Evolutionary conservation across 345 rosid species (phyloP).

Genomic region (Hypericum perforatum): DNA sequence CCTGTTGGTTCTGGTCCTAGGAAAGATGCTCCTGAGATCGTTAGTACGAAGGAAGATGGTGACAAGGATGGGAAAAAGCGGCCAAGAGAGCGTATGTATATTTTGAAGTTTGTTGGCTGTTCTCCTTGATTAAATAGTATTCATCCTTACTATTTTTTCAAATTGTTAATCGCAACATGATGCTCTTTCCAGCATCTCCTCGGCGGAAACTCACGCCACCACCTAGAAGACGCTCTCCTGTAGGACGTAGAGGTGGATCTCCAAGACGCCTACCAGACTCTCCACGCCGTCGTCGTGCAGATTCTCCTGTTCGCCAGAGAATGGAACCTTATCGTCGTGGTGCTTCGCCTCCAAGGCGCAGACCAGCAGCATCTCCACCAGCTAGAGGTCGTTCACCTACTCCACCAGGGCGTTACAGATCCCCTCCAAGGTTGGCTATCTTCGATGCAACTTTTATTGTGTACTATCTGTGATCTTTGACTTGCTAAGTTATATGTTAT

Average conservation of each 20-base stretch:
- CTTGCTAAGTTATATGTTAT: conserved; percentile 15
- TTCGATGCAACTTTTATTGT: background rate
- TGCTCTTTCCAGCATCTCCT: conserved; percentile 51
- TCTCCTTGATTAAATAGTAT: background rate
- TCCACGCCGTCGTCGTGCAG: conserved; percentile 59
- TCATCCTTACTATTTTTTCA: background rate
- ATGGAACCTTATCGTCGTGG: conserved; percentile 37
- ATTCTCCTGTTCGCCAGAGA: conserved; percentile 19
- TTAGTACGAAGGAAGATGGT: conserved; percentile 37
- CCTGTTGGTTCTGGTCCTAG: conserved; percentile 46
- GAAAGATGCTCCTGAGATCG: conserved; percentile 53
- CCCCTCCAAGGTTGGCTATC: conserved; percentile 62
- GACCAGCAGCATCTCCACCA: conserved; percentile 48
- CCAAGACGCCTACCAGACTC: conserved; percentile 71
- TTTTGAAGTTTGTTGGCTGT: background rate
- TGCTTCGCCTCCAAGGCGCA: conserved; percentile 57
- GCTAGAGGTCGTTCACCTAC: conserved; percentile 76
- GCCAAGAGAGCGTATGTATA: conserved; percentile 48
- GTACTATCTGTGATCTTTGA: background rate
- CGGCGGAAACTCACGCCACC: conserved; percentile 48
- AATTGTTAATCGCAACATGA: background rate
- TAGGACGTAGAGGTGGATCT: conserved; percentile 57
- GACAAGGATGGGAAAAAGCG: conserved; percentile 69
- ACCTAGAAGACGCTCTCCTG: conserved; percentile 79
- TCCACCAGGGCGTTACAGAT: conserved; percentile 69